Conservation (phyloP, 768 basidiomycete species). For the Mycena filopes region DNA sequence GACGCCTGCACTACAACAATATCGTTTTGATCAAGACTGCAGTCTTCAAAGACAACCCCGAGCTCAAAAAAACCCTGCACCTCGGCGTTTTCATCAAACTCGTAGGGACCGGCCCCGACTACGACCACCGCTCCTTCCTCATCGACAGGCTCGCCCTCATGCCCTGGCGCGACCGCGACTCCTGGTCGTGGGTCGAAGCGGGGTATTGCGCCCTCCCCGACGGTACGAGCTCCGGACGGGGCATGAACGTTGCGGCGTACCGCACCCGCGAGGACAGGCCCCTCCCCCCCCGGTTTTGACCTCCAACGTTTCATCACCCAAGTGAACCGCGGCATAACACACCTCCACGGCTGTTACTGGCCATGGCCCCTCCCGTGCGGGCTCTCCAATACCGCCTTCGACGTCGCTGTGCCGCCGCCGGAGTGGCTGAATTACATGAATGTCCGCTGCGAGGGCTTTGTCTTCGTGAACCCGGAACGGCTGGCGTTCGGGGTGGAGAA, state of each 20-base stretch:
- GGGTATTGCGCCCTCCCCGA: conserved; percentile 2
- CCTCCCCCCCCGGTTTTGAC: not conserved
- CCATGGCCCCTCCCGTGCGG: not conserved
- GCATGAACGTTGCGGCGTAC: too few relatives aligned
- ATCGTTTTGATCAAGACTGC: not conserved
- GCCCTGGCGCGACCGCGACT: not conserved
- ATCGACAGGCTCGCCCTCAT: not conserved
- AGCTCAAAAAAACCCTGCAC: not conserved
- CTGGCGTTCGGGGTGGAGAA: too few relatives aligned
- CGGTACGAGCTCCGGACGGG: too few relatives aligned
- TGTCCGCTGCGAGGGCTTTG: too few relatives aligned
- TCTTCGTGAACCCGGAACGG: too few relatives aligned
- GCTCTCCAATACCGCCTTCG: not conserved
- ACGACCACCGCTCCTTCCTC: not conserved
- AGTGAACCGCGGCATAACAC: conserved; percentile 1
- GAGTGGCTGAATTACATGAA: not conserved
- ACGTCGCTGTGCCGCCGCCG: not conserved
- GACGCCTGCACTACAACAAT: not conserved
- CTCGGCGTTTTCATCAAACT: conserved; percentile 6
- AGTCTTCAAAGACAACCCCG: not conserved
- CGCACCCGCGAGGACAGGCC: not conserved
- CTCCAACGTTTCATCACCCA: conserved; percentile 1
- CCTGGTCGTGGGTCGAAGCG: not conserved
- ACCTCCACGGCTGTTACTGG: not conserved
- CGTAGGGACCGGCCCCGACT: not conserved